Evolutionary conservation across 495 filamentous ascomycete genomes (phyloP), one percentile per base, ranked within the genome.

Genomic region (Tuber melanosporum): DNA sequence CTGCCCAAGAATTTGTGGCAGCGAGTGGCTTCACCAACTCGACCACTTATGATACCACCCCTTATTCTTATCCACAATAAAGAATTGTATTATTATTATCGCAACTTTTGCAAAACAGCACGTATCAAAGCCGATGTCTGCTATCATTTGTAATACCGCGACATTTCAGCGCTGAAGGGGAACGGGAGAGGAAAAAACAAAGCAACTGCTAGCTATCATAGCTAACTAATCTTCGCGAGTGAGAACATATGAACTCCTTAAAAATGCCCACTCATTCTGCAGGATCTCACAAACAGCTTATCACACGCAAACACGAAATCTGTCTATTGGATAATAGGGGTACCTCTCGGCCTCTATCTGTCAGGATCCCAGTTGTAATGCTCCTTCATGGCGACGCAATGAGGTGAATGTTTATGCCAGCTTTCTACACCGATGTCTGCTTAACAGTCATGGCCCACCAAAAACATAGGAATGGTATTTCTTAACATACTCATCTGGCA

Each of bases 401-500:
- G 9, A 26, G n/a, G 52, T 57, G 52, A 57, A 9, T 57, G 52
- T n/a, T 57, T 57, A 14, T 57, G 3, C 52, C 52, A 57, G 12
- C 52, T 57, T 57, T 57, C 52, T 57, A 14, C 49, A 79, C 19
- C 47, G 39, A 75, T 72, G 32, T 32, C 32, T 32, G 32, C 32
- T 32, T 1, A 32, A 32, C 32, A 41, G 17, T 66, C 66, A 71
- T 73, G 52, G 43, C 20, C 43, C 26, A 26, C 10, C 32, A 15
- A 14, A 20, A 26, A 17, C 36, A 45, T 19, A 12, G 70, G 46
- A 3, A 12, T 22, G 22, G 22, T 12, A 45, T 32, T 70, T 57
- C 52, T 3, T 12, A 57, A 79, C 77, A 44, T 49, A 79, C 78
- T 44, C 17, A 8, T 71, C 32, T 73, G 78, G 73, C 78, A 80